Evolutionary conservation across 2,329 filamentous ascomycete genomes (phyloP).

Genomic region (Penicillium sp.): DNA sequence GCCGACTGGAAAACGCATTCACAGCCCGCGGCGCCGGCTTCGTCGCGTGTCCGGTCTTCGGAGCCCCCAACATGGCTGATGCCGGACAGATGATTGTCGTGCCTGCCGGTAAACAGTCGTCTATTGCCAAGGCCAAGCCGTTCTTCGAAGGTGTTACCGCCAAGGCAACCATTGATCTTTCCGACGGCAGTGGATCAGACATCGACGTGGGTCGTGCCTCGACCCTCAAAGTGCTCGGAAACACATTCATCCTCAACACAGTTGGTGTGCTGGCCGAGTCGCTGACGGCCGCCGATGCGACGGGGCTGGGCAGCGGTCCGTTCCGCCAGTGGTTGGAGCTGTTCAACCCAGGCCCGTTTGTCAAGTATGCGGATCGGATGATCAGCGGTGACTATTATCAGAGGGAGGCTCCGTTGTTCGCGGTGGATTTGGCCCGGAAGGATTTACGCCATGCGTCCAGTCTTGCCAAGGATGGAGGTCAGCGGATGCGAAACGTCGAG

Average conservation of each 20-base stretch:
- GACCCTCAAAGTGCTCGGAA: constrained; percentile 75
- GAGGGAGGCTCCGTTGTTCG: constrained; percentile 72
- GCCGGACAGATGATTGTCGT: constrained; percentile 66
- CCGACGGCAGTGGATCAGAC: constrained; percentile 43
- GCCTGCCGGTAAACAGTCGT: constrained; percentile 57
- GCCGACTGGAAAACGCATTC: constrained; percentile 55
- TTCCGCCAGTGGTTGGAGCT: constrained; percentile 65
- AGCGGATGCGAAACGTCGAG: constrained; percentile 59
- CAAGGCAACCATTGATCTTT: constrained; percentile 14
- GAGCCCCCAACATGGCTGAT: constrained; percentile 44
- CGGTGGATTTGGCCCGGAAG: constrained; percentile 74
- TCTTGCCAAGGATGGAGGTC: constrained; percentile 59
- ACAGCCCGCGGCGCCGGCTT: constrained; percentile 61
- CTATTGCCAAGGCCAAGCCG: constrained; percentile 60
- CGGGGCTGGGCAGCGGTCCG: constrained; percentile 63
- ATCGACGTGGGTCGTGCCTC: constrained; percentile 67
- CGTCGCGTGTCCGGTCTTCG: constrained; percentile 59
- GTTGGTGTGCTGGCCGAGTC: constrained; percentile 73
- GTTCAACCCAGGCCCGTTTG: constrained; percentile 70
- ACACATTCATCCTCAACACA: constrained; percentile 80
- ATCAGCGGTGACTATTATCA: constrained; percentile 67
- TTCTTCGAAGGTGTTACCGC: constrained; percentile 70
- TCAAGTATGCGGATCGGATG: constrained; percentile 71
- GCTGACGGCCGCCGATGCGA: constrained; percentile 72
- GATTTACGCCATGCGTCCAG: constrained; percentile 68